These are phyloP conservation scores for Hordeum marinum DNA, from an alignment of 176 grass and related monocot genomes.

Conservation along the genomic window DNA sequence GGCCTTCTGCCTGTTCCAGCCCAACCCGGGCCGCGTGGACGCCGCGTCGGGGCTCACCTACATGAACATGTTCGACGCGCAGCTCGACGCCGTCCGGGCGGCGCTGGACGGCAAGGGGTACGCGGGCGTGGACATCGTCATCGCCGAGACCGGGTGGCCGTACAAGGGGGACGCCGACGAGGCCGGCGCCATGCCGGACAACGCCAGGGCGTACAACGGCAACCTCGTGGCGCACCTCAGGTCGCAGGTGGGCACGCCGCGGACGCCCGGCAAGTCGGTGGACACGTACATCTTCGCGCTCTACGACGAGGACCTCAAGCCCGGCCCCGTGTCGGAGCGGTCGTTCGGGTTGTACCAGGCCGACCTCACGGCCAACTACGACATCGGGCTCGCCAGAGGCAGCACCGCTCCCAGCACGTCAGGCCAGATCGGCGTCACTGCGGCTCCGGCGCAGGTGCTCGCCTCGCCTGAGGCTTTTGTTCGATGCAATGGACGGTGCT, in stretches of 20 bases:
- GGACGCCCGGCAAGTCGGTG: conserved; percentile 69
- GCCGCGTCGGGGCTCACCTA: conserved; percentile 67
- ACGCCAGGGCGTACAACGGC: conserved; percentile 76
- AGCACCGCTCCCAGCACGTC: background rate
- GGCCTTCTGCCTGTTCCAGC: conserved; percentile 94
- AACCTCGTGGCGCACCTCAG: conserved; percentile 83
- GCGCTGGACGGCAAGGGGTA: conserved; percentile 75
- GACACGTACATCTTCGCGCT: conserved; percentile 96
- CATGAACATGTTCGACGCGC: conserved; percentile 99
- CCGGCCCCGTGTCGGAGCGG: conserved; percentile 67
- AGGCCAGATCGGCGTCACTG: conserved; percentile 4
- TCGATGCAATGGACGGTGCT: background rate
- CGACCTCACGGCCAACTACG: conserved; percentile 77
- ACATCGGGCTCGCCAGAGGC: conserved; percentile 51
- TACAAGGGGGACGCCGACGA: conserved; percentile 59
- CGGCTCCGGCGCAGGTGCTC: conserved; percentile 37
- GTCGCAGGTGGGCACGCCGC: conserved; percentile 68
- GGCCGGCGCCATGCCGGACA: conserved; percentile 68
- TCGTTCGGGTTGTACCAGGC: conserved; percentile 79
- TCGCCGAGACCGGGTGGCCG: conserved; percentile 99
- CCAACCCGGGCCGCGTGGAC: conserved; percentile 77
- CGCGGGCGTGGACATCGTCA: conserved; percentile 63
- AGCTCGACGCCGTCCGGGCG: conserved; percentile 78
- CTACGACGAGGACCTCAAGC: conserved; percentile 99
- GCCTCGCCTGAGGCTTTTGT: background rate